Base-by-base conservation (phyloP, 2,329 filamentous ascomycete genomes). In the Fusarium redolens region DNA sequence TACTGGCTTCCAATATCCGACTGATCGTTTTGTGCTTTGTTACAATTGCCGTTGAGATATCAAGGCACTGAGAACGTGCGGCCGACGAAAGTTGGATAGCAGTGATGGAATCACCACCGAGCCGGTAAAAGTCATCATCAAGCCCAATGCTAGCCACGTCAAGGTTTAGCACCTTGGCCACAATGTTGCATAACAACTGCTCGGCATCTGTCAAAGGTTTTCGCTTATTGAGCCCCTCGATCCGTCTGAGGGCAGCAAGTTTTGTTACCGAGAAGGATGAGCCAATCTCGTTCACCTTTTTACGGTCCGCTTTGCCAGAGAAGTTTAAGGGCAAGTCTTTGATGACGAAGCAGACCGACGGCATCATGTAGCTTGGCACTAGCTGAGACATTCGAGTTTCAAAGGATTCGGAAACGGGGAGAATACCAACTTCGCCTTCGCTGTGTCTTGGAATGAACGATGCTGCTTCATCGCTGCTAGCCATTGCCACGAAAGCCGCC, bases 31-130 rank as follows among this genome's bases (percentile, higher is more conserved):
- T 68, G 60, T 31, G 37, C 22, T 43, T 38, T 25, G 40, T 44
- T 44, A 68, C 38, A 15, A 37, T 59, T 44, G 28, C 48, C 41
- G 44, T 48, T 3, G 65, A 64, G 12, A 68, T 55, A 18, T 68
- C 8, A 2, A 68, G 48, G 3, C 65, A 60, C 22, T 47, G 47
- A 10, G 37, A 18, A 31, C 65, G 60, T 33, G 65, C 54, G 44
- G 65, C 59, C 38, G 65, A 64, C 17, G 65, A 68, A 15, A 68
- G 35, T n/a, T 68, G 65, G 54, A 68, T 68, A n/a, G 65, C n/a
- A 28, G 65, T 59, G 31, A 68, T 68, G 1, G 60, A 68, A 37
- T 68, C 65, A 9, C 60, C 65, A 44, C 65, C 65, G 44, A 68
- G 54, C 6, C 55, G 47, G 28, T 35, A 60, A 18, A 68, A 68